These are phyloP conservation scores for Cladophialophora immunda DNA, from an alignment of 2,329 filamentous ascomycete species.

Conservation along the genomic window DNA sequence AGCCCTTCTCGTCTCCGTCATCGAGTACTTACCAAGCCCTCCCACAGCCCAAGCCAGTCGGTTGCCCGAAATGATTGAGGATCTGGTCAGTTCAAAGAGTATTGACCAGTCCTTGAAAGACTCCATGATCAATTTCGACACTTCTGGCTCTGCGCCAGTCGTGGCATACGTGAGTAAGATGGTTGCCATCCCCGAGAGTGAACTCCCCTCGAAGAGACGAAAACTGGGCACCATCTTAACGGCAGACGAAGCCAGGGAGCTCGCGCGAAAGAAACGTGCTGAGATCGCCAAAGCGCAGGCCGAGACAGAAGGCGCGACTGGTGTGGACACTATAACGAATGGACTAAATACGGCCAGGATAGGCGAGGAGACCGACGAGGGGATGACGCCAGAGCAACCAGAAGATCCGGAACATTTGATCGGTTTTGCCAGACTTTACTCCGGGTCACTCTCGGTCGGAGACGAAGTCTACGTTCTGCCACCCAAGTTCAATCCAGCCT, in stretches of 20 bases:
- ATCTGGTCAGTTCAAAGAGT: conserved; percentile 77
- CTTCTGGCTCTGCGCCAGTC: conserved; percentile 74
- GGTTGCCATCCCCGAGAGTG: conserved; percentile 92
- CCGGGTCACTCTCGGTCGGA: conserved; percentile 85
- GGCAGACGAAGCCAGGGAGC: conserved; percentile 86
- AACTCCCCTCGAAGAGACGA: conserved; percentile 86
- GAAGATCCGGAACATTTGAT: conserved; percentile 86
- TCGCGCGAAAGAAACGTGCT: conserved; percentile 86
- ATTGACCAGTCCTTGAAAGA: conserved; percentile 75
- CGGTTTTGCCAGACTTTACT: conserved; percentile 93
- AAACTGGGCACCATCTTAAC: conserved; percentile 73
- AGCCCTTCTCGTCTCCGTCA: conserved; percentile 88
- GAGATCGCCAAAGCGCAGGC: conserved; percentile 84
- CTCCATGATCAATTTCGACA: conserved; percentile 85
- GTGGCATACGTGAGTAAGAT: conserved; percentile 98
- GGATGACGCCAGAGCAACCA: conserved; percentile 31
- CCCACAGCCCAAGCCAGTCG: conserved; percentile 79
- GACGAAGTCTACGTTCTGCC: conserved; percentile 90
- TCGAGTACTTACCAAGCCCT: conserved; percentile 90
- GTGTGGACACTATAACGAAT: conserved; percentile 68
- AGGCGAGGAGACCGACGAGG: conserved; percentile 62
- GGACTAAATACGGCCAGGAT: conserved; percentile 62
- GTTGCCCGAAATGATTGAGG: conserved; percentile 79
- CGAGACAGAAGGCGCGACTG: conserved; percentile 65
- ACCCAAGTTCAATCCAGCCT: conserved; percentile 88